Conservation (phyloP, 2,329 filamentous ascomycete species). For the Diaporthe nobilis region DNA sequence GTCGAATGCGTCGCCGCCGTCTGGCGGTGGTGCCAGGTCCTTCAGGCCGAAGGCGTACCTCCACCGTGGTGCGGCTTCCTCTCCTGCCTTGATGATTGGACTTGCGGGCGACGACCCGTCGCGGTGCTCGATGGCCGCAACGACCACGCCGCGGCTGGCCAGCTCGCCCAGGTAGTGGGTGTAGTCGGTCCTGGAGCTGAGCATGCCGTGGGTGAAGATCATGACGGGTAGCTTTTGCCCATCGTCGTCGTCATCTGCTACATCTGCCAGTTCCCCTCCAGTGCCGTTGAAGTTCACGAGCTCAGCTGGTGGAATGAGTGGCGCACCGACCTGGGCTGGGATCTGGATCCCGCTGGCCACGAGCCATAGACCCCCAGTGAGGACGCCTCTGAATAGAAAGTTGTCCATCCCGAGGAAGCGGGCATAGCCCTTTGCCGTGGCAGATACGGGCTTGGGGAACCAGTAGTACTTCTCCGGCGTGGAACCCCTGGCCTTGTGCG, state of each 20-base stretch:
- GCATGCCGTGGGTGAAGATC: constrained; percentile 67
- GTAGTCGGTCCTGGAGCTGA: constrained; percentile 65
- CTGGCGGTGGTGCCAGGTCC: constrained; percentile 50
- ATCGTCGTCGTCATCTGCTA: constrained; percentile 29
- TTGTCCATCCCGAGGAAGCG: constrained; percentile 38
- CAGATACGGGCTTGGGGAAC: constrained; percentile 38
- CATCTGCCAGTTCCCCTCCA: not conserved
- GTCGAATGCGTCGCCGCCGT: constrained; percentile 48
- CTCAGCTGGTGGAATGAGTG: constrained; percentile 25
- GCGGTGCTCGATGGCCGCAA: constrained; percentile 66
- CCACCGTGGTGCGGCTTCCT: constrained; percentile 43
- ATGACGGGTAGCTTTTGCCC: constrained; percentile 57
- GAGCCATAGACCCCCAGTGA: constrained; percentile 36
- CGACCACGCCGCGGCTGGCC: constrained; percentile 63
- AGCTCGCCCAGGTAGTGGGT: constrained; percentile 65
- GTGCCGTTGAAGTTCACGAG: not conserved
- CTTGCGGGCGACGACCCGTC: constrained; percentile 66
- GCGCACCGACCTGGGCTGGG: constrained; percentile 36
- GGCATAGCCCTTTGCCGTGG: constrained; percentile 38
- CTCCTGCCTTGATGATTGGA: constrained; percentile 51
- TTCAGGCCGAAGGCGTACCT: constrained; percentile 32
- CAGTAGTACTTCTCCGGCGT: constrained; percentile 21
- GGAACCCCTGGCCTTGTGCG: not conserved
- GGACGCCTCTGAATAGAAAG: constrained; percentile 24
- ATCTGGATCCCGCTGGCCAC: constrained; percentile 32